These are phyloP conservation scores for Trichoderma sp. DNA, from an alignment of 2,329 filamentous ascomycete genomes.

Conservation along the genomic window DNA sequence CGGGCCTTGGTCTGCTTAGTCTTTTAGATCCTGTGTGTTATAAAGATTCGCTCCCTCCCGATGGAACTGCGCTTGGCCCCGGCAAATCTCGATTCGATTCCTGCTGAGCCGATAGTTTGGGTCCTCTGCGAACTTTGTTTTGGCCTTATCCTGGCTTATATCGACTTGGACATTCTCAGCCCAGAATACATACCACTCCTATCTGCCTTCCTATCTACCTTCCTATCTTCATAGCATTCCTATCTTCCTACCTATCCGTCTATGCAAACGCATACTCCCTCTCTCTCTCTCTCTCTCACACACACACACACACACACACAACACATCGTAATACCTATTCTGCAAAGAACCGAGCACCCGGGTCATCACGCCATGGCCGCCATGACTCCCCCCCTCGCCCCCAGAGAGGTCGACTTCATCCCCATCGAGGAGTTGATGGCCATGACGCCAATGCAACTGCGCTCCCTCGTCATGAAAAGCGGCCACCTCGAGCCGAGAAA, in stretches of 20 bases:
- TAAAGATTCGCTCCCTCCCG: slow-evolving; percentile 7
- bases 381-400: not conserved
- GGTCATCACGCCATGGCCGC: not conserved
- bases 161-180: no score
- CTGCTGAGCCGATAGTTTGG: not conserved
- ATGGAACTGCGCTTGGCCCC: not conserved
- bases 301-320: no score
- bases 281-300: no score
- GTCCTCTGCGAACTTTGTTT: not conserved
- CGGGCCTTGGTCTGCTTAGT: not conserved
- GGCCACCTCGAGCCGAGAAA: slow-evolving; percentile 37
- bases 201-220: no score
- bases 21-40: not conserved
- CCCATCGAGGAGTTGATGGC: not conserved
- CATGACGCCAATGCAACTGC: not conserved
- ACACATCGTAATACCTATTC: not conserved
- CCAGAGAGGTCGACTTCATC: slow-evolving; percentile 1
- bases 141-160: not conserved
- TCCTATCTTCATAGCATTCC: no score
- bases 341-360: not conserved
- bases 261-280: no score
- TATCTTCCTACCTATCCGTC: no score
- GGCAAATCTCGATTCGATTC: not conserved
- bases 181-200: no score
- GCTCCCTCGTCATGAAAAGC: not conserved